Evolutionary conservation across 306 rosid species (phyloP).

Genomic region (Purshia tridentata): DNA sequence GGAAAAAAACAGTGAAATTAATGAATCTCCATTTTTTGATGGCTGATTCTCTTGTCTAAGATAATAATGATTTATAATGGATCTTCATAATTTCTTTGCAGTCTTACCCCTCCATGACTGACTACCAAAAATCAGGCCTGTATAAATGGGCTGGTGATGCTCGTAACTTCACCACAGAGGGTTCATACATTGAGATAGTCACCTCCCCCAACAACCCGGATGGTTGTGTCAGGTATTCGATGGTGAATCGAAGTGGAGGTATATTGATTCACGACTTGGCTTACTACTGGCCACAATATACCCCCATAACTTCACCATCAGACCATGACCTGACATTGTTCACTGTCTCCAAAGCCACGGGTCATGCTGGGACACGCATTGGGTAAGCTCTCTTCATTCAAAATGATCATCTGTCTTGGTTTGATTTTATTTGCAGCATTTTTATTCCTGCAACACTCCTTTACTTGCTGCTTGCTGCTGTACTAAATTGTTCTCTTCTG

Average conservation of each 20-base stretch:
- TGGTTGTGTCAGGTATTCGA: conserved; percentile 53
- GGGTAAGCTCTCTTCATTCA: conserved; percentile 47
- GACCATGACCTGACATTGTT: conserved; percentile 70
- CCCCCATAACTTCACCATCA: conserved; percentile 60
- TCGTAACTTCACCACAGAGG: conserved; percentile 38
- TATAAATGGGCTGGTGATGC: conserved; percentile 91
- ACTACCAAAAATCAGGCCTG: conserved; percentile 76
- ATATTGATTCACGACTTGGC: conserved; percentile 72
- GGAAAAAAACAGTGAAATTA: too few species aligned
- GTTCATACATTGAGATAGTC: conserved; percentile 77
- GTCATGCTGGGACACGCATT: conserved; percentile 88
- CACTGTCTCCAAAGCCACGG: conserved; percentile 82
- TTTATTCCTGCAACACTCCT: not conserved
- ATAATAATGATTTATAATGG: not conserved
- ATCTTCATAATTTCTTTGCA: conserved; percentile 33
- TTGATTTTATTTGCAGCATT: not conserved
- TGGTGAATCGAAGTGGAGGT: conserved; percentile 60
- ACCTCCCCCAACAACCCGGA: conserved; percentile 97
- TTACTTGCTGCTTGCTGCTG: not conserved
- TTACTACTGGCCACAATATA: conserved; percentile 95
- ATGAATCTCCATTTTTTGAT: too few species aligned
- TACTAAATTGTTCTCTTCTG: not conserved
- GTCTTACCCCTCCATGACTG: conserved; percentile 75
- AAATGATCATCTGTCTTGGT: too few species aligned
- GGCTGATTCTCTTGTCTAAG: too few species aligned